Base-by-base conservation (phyloP, 164 flowering plant genomes). In the Berberis thunbergii region DNA sequence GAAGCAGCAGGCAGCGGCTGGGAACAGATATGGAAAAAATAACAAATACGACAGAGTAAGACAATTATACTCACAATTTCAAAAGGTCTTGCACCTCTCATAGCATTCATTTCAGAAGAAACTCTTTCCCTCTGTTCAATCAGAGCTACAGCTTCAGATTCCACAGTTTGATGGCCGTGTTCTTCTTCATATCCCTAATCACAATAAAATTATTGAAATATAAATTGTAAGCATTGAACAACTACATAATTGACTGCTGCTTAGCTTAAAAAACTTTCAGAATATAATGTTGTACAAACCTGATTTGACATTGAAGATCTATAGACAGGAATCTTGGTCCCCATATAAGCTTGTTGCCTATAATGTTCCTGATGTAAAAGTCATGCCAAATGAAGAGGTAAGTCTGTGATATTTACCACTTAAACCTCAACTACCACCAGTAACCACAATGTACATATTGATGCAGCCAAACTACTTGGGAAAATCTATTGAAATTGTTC, bases 301-400 rank as follows among this genome's bases (percentile, higher is more conserved):
- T 68, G 69, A 64, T 59, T 54, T 38, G 64, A 57, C 63, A 72
- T 71, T 59, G 59, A 62, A 45, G 67, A 69, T 45, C 70, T 65
- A 57, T 26, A 42, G 55, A 57, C 68, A 40, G 73, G 74, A 50
- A 67, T 67, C 66, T 64, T 73, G 43, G 62, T 46, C 48, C 41
- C 64, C 77, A 70, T 67, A 45, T 57, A 54, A 41, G 72, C 48
- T 57, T 76, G 76, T 58, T 67, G 74, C 56, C 74, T 72, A 57
- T 54, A 58, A 49, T 70, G 73, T 43, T 73, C 79, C 84, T 72
- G 69, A 48, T 49, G 49, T 8, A 50, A 65, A 43, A 54, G 6
- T 53, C 41, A 26, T 58, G 59, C 8, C 44, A 40, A 2, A 59
- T 64, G 39, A 57, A 46, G 67, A 65, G 52, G 54, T 10, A 52